Evolutionary conservation across 768 basidiomycete genomes (phyloP), one percentile per base, ranked within the genome.

Genomic region (Pisolithus albus): DNA sequence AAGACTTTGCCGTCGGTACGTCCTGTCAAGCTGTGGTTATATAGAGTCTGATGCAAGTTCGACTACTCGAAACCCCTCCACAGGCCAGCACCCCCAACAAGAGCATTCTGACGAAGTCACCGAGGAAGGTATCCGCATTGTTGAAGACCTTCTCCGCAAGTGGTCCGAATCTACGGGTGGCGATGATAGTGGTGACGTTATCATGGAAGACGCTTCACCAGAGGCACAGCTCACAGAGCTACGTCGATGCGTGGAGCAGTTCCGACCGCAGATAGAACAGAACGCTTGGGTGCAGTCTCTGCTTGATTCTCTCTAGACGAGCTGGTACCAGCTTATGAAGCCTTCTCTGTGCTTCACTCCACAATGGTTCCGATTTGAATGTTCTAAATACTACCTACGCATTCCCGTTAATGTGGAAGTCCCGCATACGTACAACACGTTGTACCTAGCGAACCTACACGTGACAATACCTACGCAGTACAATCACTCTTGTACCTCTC

Each of bases 281-380:
- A 97, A 93, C 58, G 64, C 76, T 2, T 97, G 93, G 93, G 69
- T 88, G 46, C 77, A 80, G 59, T 77, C 78, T 23, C 64, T 90
- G 32, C 68, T 91, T 23, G 58, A 62, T 1, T 68, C 72, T 7
- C 51, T 76, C 30, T 76, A 56, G 13, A 11, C 34, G 5, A 15
- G 34, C 34, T 23, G 21, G 21, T 23, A 15, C 34, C 13, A 15
- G 11, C 2, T 4, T 15, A 16, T 6, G 30, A 5, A 6, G 6
- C 32, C 5, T 47, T 6, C 36, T 41, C 49, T 46, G 24, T 47
- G 18, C 39, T 44, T 5, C 23, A 26, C 23, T 26, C 4, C 2
- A 45, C 16, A 5, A 24, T 28, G 15, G 9, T n/a, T 15, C 5
- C 16, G 11, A 5, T 7, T 26, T 26, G 6, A 15, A 45, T 28